Evolutionary conservation across 495 filamentous ascomycete species (phyloP), one percentile per base, ranked within the genome.

Genomic region (Tuber calosporum): DNA sequence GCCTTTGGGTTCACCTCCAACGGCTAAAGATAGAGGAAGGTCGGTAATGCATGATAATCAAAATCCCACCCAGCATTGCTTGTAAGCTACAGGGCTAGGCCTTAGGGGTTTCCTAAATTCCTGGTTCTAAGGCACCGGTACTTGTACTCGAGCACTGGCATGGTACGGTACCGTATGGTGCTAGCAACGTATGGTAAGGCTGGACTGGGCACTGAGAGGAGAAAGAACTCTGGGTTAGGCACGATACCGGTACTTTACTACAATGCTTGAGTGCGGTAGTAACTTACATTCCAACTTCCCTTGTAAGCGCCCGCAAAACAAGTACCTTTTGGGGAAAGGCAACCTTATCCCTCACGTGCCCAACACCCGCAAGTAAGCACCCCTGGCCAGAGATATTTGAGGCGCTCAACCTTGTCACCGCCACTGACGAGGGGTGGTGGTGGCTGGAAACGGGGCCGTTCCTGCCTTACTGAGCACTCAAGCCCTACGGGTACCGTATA

Each of bases 301-400:
- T 7, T 34, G 13, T 17, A 62, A 62, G 53, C 26, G 53, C 53
- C 53, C 53, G 53, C 26, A 13, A 62, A 62, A 62, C 11, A 62
- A 62, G 53, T 62, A 62, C 53, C 53, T 17, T 62, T 62, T 34
- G 13, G 3, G 53, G 26, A 26, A 62, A 62, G 13, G 26, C 26
- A 62, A 62, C 34, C 34, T 62, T 34, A 34, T 26, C 53, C 53
- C 53, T 62, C 53, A 62, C 53, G 53, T 62, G 53, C 53, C 53
- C 66, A 30, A 62, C 41, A 73, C 36, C 40, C 69, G 73, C 75
- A 37, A 71, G 66, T 40, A 75, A 77, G 69, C 69, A 76, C 69
- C 73, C 72, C 69, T 72, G 73, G 17, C 15, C 11, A 13, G 53
- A 62, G 53, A 62, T 11, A 62, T 62, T 34, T 17, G 53, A 30